A percentile compares a stretch with the other conserved stretches of the same genome.
Conservation (phyloP, 2,329 filamentous ascomycete species). For the Trichoderma sp. region DNA sequence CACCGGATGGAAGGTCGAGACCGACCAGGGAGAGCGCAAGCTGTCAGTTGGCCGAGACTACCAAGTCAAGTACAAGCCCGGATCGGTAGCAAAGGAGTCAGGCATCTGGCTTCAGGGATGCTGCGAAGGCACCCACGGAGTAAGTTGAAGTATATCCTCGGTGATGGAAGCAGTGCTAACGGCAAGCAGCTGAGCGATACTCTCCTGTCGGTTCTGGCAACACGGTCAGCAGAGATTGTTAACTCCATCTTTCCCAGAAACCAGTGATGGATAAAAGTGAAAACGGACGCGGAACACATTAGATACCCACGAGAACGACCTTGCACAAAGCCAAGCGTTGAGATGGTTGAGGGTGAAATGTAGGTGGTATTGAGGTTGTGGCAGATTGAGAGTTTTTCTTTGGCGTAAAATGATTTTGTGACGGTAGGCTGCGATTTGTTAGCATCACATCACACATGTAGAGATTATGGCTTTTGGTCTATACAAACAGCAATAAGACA, state of each 20-base stretch:
- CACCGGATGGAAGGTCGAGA: constrained; percentile 45
- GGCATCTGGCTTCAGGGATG: constrained; percentile 94
- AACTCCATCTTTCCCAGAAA: constrained; percentile 63
- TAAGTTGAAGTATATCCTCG: constrained; percentile 52
- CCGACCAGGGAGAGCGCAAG: constrained; percentile 43
- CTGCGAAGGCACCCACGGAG: constrained; percentile 88
- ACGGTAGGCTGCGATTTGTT: not conserved
- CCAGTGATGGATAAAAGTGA: not conserved
- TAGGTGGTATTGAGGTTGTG: not conserved
- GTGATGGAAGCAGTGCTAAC: not conserved
- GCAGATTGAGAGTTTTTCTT: not conserved
- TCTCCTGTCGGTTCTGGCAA: constrained; percentile 75
- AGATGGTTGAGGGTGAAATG: not conserved
- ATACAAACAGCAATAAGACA: not conserved
- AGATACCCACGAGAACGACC: constrained; percentile 1
- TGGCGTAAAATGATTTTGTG: not conserved
- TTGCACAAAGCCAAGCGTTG: not conserved
- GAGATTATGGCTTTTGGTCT: not conserved
- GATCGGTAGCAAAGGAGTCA: constrained; percentile 68
- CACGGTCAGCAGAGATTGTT: constrained; percentile 76
- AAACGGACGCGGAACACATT: not conserved
- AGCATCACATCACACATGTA: not conserved
- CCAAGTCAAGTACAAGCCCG: constrained; percentile 68
- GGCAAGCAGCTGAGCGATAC: constrained; percentile 70
- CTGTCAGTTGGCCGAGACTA: constrained; percentile 79